A percentile compares a stretch with the other conserved stretches of the same genome.
Conservation (phyloP, 2,329 filamentous ascomycete species). For the Sphaceloma murrayae region DNA sequence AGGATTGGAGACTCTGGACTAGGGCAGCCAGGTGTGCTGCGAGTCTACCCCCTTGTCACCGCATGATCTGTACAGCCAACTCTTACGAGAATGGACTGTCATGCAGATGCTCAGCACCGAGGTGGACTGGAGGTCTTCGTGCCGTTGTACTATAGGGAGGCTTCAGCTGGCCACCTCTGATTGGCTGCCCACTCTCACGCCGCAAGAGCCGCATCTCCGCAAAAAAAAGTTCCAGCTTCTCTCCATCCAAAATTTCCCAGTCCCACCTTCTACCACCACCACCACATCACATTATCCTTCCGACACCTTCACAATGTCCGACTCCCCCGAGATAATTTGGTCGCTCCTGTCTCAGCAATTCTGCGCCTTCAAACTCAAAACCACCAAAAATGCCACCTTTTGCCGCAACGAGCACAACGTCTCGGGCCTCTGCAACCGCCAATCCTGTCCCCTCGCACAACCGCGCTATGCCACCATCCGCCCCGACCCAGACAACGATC, state of each 20-base stretch:
- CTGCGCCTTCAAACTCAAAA: conserved; percentile 86
- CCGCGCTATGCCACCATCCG: conserved; percentile 87
- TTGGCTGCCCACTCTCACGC: background rate
- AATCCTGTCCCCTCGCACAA: conserved; percentile 86
- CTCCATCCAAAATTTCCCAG: too few relatives aligned
- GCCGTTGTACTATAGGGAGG: too few relatives aligned
- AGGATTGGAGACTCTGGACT: too few relatives aligned
- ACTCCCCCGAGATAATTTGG: conserved; percentile 71
- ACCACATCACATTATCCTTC: background rate
- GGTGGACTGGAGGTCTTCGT: too few relatives aligned
- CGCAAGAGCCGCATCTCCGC: background rate
- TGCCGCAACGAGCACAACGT: conserved; percentile 66
- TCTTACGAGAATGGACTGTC: too few relatives aligned
- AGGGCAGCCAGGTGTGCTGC: too few relatives aligned
- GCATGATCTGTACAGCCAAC: too few relatives aligned
- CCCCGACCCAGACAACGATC: conserved; percentile 66
- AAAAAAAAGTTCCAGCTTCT: too few relatives aligned
- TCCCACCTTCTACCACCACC: background rate
- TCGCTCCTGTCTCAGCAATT: conserved; percentile 92
- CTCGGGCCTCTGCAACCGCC: conserved; percentile 64
- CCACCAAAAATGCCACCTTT: conserved; percentile 80
- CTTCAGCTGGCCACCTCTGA: background rate
- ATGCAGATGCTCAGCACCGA: too few relatives aligned
- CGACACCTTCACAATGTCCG: conserved; percentile 12
- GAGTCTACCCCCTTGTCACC: too few relatives aligned